Evolutionary conservation across 306 rosid species (phyloP).

Genomic region (Urtica urens): DNA sequence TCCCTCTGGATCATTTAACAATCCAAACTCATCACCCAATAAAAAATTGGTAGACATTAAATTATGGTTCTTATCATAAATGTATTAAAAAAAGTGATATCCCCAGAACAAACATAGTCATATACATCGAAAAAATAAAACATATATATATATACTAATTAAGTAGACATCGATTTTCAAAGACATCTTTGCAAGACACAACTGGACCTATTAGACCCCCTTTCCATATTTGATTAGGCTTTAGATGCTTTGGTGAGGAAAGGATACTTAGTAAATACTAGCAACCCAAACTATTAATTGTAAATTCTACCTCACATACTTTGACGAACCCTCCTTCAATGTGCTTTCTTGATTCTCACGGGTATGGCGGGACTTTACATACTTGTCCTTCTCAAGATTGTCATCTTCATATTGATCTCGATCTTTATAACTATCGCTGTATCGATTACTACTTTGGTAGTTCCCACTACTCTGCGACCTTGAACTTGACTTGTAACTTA

Average conservation of each 20-base stretch:
- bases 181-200: no score
- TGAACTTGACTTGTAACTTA: conserved; percentile 58
- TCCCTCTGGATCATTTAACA: conserved; percentile 46
- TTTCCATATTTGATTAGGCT: not conserved
- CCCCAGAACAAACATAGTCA: no score
- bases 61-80: no score
- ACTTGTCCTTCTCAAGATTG: conserved; percentile 37
- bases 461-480: conserved; percentile 42
- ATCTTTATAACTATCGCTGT: conserved; percentile 46
- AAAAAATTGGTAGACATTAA: no score
- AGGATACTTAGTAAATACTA: not conserved
- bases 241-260: not conserved
- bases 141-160: no score
- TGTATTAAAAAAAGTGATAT: no score
- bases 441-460: conserved; percentile 49
- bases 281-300: not conserved
- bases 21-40: conserved; percentile 23
- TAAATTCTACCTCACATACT: conserved; percentile 41
- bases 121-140: no score
- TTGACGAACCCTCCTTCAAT: conserved; percentile 48
- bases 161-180: no score
- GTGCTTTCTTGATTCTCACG: conserved; percentile 40
- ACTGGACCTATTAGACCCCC: no score
- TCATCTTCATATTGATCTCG: conserved; percentile 48
- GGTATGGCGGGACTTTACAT: conserved; percentile 31